Conservation (phyloP, 1,284 basidiomycete genomes). For the Fomitopsis betulina region DNA sequence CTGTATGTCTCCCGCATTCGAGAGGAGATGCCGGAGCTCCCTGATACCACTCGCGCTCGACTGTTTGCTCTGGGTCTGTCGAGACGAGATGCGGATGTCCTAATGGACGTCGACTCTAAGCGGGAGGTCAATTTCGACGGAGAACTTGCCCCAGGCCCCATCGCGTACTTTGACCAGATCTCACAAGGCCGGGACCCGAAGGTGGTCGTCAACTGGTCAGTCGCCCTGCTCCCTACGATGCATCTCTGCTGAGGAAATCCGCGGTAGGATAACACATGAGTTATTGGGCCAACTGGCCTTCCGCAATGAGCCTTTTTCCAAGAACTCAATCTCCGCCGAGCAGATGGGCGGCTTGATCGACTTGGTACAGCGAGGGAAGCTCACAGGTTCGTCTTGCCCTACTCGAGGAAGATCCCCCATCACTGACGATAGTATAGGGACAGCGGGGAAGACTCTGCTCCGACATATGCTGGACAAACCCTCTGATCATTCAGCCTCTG, state of each 20-base stretch:
- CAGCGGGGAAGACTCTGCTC: constrained; percentile 68
- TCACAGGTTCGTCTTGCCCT: constrained; percentile 56
- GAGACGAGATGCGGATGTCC: constrained; percentile 66
- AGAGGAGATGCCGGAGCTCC: constrained; percentile 74
- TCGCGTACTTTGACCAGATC: constrained; percentile 77
- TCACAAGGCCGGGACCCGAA: constrained; percentile 56
- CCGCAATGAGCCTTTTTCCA: constrained; percentile 54
- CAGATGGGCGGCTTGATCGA: constrained; percentile 80
- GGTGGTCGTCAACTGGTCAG: constrained; percentile 82
- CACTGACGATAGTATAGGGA: constrained; percentile 38
- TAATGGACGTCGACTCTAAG: constrained; percentile 70
- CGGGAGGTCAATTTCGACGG: constrained; percentile 62
- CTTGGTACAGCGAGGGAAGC: constrained; percentile 58
- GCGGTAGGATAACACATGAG: constrained; percentile 79
- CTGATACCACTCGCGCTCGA: constrained; percentile 59
- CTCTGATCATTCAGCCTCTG: constrained; percentile 31
- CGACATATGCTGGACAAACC: constrained; percentile 54
- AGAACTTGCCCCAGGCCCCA: constrained; percentile 43
- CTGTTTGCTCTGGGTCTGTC: constrained; percentile 53
- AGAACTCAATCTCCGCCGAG: constrained; percentile 53
- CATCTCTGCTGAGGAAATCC: neutral
- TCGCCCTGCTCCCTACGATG: neutral
- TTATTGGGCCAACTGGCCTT: constrained; percentile 73
- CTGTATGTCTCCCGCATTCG: constrained; percentile 54
- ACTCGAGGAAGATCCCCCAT: neutral